Evolutionary conservation across 129 eudicot species (phyloP).

Genomic region (Flaveria ramosissima): DNA sequence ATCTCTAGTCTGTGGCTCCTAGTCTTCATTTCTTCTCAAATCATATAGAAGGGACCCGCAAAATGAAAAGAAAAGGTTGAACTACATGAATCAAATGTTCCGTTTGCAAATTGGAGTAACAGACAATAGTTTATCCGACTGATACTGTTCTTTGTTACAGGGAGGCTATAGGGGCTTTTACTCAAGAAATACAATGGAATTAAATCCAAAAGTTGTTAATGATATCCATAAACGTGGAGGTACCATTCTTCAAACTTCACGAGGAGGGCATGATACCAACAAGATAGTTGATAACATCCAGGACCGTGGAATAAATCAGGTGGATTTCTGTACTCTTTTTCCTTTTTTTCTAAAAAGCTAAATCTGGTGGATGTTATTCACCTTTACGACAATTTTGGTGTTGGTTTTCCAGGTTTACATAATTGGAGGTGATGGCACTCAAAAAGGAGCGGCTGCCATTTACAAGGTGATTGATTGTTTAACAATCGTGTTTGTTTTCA

Average conservation of each 20-base stretch:
- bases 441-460: constrained; percentile 93
- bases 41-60: not conserved
- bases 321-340: constrained; percentile 21
- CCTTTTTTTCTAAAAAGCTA: constrained; percentile 19
- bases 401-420: constrained; percentile 72
- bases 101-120: not conserved
- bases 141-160: constrained; percentile 35
- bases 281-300: constrained; percentile 96
- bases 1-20: not conserved
- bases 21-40: constrained; percentile 10
- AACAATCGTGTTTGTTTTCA: constrained; percentile 4
- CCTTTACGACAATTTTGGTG: constrained; percentile 10
- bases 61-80: constrained; percentile 1
- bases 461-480: constrained; percentile 57
- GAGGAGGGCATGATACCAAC: constrained; percentile 93
- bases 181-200: constrained; percentile 65
- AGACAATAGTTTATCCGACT: not conserved
- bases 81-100: not conserved
- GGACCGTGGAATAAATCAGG: constrained; percentile 97
- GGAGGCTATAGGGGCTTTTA: constrained; percentile 96
- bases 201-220: constrained; percentile 81
- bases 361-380: constrained; percentile 52
- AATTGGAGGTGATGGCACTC: constrained; percentile 99
- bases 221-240: constrained; percentile 99
- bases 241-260: constrained; percentile 88